These are phyloP conservation scores for Cryphonectria parasitica DNA, from an alignment of 2,329 filamentous ascomycete genomes.

Conservation along the genomic window DNA sequence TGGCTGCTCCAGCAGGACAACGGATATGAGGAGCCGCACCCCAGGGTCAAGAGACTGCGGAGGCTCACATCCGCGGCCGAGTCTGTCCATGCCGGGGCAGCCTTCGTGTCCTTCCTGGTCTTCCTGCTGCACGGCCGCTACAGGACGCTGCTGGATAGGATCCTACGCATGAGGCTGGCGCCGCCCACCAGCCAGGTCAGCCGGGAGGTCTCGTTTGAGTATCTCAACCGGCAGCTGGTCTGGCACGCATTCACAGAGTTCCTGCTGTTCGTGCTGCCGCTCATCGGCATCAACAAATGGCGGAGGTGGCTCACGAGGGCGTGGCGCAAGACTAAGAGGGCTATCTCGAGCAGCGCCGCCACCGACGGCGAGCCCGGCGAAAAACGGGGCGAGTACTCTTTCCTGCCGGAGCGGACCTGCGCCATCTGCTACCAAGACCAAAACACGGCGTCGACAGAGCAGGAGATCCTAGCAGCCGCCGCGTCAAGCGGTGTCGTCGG, in stretches of 20 bases:
- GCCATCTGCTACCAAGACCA: conserved; percentile 97
- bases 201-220: conserved; percentile 95
- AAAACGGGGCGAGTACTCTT: conserved; percentile 75
- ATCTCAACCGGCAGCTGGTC: conserved; percentile 93
- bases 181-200: conserved; percentile 84
- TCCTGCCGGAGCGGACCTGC: conserved; percentile 90
- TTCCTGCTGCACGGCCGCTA: conserved; percentile 93
- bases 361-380: conserved; percentile 39
- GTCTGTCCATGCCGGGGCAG: conserved; percentile 78
- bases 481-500: conserved; percentile 79
- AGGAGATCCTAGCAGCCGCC: conserved; percentile 70
- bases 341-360: conserved; percentile 54
- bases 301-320: conserved; percentile 82
- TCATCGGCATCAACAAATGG: conserved; percentile 96
- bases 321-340: conserved; percentile 79
- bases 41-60: conserved; percentile 60
- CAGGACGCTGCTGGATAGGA: conserved; percentile 83
- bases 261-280: conserved; percentile 90
- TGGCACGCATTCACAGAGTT: conserved; percentile 99
- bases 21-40: conserved; percentile 67
- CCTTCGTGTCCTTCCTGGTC: conserved; percentile 83
- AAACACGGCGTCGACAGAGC: conserved; percentile 75
- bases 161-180: conserved; percentile 82
- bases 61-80: conserved; percentile 70
- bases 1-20: conserved; percentile 79